These are phyloP conservation scores for Penicillium paradoxum DNA, from an alignment of 495 filamentous ascomycete species.

Conservation along the genomic window DNA sequence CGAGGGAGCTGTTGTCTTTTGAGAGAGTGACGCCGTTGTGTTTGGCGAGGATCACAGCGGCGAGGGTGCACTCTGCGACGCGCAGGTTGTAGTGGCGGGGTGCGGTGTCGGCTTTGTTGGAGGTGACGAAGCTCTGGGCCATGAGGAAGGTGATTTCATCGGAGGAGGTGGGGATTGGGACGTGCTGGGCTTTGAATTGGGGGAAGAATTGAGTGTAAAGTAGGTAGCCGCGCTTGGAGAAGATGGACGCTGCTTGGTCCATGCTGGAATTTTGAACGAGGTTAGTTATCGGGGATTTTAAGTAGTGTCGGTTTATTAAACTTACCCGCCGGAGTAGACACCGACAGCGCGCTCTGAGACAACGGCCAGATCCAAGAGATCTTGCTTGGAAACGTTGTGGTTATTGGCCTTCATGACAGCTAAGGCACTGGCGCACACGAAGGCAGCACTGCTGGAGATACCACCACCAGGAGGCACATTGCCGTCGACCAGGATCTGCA, in stretches of 20 bases:
- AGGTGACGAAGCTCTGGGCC: constrained; percentile 87
- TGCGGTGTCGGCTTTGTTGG: constrained; percentile 90
- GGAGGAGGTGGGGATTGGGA: constrained; percentile 76
- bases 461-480: constrained; percentile 89
- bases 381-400: constrained; percentile 78
- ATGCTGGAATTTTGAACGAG: constrained; percentile 42
- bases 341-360: constrained; percentile 92
- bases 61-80: constrained; percentile 90
- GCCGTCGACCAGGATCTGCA: constrained; percentile 87
- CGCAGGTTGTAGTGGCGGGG: constrained; percentile 94
- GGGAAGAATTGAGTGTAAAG: constrained; percentile 90
- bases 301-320: constrained; percentile 5
- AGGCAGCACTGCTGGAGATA: constrained; percentile 88
- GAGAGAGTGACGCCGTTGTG: constrained; percentile 60
- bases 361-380: constrained; percentile 83
- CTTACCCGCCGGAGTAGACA: constrained; percentile 90
- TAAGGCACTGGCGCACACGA: constrained; percentile 84
- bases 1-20: constrained; percentile 76
- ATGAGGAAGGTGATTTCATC: constrained; percentile 89
- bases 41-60: constrained; percentile 69
- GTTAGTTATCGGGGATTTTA: constrained; percentile 25
- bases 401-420: constrained; percentile 86
- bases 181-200: constrained; percentile 64
- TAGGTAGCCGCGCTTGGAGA: constrained; percentile 77
- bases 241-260: constrained; percentile 98